These are phyloP conservation scores for Monilinia aucupariae DNA, from an alignment of 2,329 filamentous ascomycete species.

Conservation along the genomic window DNA sequence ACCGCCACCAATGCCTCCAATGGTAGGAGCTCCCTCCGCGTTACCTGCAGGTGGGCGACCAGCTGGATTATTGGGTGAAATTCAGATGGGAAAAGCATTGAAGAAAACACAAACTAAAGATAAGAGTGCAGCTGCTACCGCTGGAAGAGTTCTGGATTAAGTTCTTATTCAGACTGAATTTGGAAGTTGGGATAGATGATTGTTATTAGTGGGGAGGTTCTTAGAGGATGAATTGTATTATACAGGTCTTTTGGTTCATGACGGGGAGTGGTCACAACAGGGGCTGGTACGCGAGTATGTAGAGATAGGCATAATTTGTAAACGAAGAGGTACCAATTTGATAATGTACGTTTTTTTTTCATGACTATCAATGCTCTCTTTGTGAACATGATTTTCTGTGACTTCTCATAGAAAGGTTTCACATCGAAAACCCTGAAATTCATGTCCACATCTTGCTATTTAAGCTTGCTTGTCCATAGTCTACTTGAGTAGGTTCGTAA, in stretches of 20 bases:
- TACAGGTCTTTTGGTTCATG: background rate
- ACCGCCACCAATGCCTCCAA: slow-evolving; percentile 40
- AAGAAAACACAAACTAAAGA: slow-evolving; percentile 90
- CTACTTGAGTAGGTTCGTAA: background rate
- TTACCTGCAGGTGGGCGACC: slow-evolving; percentile 41
- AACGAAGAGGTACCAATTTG: slow-evolving; percentile 5
- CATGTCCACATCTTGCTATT: background rate
- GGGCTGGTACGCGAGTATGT: background rate
- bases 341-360: background rate
- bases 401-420: background rate
- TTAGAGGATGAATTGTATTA: slow-evolving; percentile 2
- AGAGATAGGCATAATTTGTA: slow-evolving; percentile 8
- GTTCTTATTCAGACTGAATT: background rate
- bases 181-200: background rate
- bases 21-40: slow-evolving; percentile 24
- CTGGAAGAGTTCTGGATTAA: slow-evolving; percentile 62
- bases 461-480: background rate
- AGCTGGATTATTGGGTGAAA: slow-evolving; percentile 69
- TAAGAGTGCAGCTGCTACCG: slow-evolving; percentile 64
- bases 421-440: background rate
- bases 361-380: background rate
- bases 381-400: background rate
- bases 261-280: background rate
- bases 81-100: slow-evolving; percentile 71
- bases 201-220: background rate